Evolutionary conservation across 1,284 basidiomycete genomes (phyloP), one percentile per base, ranked within the genome.

Genomic region (Takashimella tepidaria): DNA sequence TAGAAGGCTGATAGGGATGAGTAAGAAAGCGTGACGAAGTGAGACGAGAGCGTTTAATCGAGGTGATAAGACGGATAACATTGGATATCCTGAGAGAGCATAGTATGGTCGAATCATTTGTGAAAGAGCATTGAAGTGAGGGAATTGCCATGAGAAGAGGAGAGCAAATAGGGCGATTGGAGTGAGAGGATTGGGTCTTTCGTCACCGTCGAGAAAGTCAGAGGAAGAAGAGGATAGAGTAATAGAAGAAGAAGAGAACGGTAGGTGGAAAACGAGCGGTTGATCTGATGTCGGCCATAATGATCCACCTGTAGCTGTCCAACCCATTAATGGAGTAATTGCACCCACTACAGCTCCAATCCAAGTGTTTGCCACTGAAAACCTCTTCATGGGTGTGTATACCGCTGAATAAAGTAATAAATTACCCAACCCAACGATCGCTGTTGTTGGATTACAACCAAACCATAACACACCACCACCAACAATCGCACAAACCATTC

Each of bases 81-180:
- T 99, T 41, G 83, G 82, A 71, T 96, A 99, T 16, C 93, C 95
- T 4, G 89, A 91, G 66, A 91, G 84, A 0, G 95, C 91, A 75
- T 99, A 99, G 27, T 88, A 88, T 16, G 83, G 84, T 23, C 92
- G 83, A 12, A 96, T 83, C 47, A 92, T 80, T 75, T 97, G 84
- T 3, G 92, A 85, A n/a, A 98, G 80, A 1, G 91, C 78, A 76
- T 96, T 98, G 79, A 99, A 98, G 74, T 98, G 96, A 19, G 96
- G 95, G 74, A 98, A 98, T 71, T 99, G 96, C 96, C 96, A 99
- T 55, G 88, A 88, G 77, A 87, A 99, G 12, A 98, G 82, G 49
- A 97, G 75, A 69, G 84, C 79, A 75, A 88, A 89, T 2, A 97
- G 78, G 2, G 85, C 83, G 51, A 87, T 75, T 0, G 88, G 84